phyloP scores from a whole-genome alignment of 2,329 filamentous ascomycete species.

The Aspergillus sp. region DNA sequence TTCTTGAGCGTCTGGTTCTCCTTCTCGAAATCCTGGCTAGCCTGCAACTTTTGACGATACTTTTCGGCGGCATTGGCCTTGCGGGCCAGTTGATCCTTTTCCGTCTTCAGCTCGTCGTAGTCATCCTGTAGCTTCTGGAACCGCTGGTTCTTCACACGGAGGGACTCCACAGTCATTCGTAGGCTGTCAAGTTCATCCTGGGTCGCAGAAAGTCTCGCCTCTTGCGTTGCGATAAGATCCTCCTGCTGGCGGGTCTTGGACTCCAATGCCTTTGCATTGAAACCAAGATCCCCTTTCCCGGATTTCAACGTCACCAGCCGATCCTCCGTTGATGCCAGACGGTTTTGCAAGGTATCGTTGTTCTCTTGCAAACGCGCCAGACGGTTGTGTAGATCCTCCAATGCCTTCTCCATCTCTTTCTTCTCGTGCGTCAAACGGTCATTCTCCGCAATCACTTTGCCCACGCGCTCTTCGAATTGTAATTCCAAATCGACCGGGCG shows the following conservation, averaged over 20 bases:
- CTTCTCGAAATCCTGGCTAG: constrained; percentile 42
- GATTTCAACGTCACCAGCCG: constrained; percentile 45
- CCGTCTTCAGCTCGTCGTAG: constrained; percentile 42
- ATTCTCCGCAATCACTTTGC: constrained; percentile 45
- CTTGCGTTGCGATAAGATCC: constrained; percentile 61
- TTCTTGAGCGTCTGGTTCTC: constrained; percentile 40
- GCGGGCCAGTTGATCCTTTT: constrained; percentile 38
- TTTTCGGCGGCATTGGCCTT: constrained; percentile 44
- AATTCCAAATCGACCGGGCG: constrained; percentile 37
- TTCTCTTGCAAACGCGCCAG: constrained; percentile 51
- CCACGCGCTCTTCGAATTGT: constrained; percentile 41
- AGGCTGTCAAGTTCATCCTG: constrained; percentile 39
- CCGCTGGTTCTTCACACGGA: constrained; percentile 39
- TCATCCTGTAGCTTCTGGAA: constrained; percentile 43
- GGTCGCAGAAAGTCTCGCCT: constrained; percentile 53
- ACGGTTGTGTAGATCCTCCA: constrained; percentile 49
- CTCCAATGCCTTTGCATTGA: constrained; percentile 37
- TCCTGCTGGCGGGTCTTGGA: constrained; percentile 55
- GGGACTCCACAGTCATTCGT: constrained; percentile 37
- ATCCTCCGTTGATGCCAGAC: constrained; percentile 41
- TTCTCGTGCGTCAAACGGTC: constrained; percentile 51
- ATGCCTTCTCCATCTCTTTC: constrained; percentile 39
- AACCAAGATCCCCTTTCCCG: constrained; percentile 40
- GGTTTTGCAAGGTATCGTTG: constrained; percentile 39
- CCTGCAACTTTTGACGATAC: constrained; percentile 43